Evolutionary conservation across 176 grass and related monocot genomes (phyloP).

Genomic region (Aegilops umbellulata): DNA sequence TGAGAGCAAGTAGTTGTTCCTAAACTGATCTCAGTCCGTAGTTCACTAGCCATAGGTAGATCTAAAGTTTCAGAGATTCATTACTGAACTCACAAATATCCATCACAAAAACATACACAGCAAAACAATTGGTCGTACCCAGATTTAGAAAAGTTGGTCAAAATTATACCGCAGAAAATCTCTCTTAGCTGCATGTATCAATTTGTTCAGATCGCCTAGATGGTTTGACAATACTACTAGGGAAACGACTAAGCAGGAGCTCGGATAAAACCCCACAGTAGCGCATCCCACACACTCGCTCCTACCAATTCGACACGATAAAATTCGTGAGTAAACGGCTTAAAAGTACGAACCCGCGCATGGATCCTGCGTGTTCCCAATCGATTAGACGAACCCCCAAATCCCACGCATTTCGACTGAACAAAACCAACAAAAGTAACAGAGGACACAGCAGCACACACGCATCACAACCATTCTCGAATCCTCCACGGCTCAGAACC

Average conservation of each 20-base stretch:
- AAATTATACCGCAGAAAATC: neutral
- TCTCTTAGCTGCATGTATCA: neutral
- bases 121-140: neutral
- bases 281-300: neutral
- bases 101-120: neutral
- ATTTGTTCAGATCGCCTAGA: constrained; percentile 13
- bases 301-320: neutral
- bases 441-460: neutral
- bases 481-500: neutral
- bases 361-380: neutral
- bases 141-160: neutral
- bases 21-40: neutral
- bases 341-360: neutral
- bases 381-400: neutral
- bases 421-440: neutral
- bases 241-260: constrained; percentile 12
- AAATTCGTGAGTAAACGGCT: neutral
- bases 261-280: neutral
- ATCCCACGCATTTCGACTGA: constrained; percentile 17
- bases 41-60: neutral
- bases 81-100: neutral
- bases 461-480: neutral
- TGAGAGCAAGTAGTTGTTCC: constrained; percentile 5
- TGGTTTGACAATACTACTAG: neutral
- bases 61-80: neutral